These are phyloP conservation scores for Tetrahymena elliotti DNA, from an alignment of 73 alveolate species.

Conservation along the genomic window DNA sequence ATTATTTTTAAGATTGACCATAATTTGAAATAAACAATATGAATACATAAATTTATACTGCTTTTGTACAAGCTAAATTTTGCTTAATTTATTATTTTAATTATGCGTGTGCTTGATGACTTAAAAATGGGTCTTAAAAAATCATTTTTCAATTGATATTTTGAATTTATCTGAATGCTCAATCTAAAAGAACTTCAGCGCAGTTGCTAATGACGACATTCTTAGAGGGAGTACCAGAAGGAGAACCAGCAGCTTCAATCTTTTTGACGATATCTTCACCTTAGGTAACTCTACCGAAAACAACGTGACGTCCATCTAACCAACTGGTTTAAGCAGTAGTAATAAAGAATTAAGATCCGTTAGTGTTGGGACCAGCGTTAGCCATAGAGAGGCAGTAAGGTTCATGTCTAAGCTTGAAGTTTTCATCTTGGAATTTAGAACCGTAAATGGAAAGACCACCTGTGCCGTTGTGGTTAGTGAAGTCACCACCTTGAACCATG, in stretches of 20 bases:
- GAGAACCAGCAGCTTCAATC: not conserved
- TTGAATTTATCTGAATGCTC: not conserved
- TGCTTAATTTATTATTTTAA: not conserved
- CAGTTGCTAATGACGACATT: not conserved
- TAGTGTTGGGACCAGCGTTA: slow-evolving; percentile 84
- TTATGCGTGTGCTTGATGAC: not conserved
- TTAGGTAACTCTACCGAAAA: not conserved
- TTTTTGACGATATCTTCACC: not conserved
- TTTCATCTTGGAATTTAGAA: slow-evolving; percentile 49
- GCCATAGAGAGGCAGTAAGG: slow-evolving; percentile 77
- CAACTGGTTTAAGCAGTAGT: slow-evolving; percentile 44
- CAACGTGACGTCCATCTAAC: slow-evolving; percentile 10
- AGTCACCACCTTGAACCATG: slow-evolving; percentile 70
- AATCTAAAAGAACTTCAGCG: not conserved
- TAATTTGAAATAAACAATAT: not conserved
- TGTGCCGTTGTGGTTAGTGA: slow-evolving; percentile 54
- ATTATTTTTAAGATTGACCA: not conserved
- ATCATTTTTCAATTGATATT: not conserved
- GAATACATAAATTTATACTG: not conserved
- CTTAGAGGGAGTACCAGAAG: not conserved
- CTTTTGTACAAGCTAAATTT: not conserved
- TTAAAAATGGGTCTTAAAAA: not conserved
- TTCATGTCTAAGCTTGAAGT: slow-evolving; percentile 35
- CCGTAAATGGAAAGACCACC: slow-evolving; percentile 63
- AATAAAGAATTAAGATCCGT: slow-evolving; percentile 78